phyloP scores from a whole-genome alignment of 1,284 basidiomycete species.

The Xerocomus nothofagi region DNA sequence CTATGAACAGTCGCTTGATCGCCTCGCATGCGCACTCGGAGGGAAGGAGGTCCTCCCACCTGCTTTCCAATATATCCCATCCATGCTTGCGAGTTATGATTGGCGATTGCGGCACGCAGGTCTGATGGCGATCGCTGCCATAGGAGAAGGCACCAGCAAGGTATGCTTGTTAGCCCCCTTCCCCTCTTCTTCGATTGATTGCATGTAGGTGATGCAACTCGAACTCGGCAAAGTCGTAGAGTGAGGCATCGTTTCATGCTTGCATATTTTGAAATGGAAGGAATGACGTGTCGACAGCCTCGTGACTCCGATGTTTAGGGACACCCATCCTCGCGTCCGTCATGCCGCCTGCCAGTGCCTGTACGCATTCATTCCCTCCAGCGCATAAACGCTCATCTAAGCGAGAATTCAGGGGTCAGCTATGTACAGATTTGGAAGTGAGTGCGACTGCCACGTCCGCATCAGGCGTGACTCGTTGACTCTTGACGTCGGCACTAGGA shows the following conservation, averaged over 20 bases:
- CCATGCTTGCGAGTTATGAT: slow-evolving; percentile 74
- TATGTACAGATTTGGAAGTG: slow-evolving; percentile 83
- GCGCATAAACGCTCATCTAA: slow-evolving; percentile 2
- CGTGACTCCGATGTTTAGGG: slow-evolving; percentile 72
- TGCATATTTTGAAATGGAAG: not conserved
- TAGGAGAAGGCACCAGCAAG: slow-evolving; percentile 74
- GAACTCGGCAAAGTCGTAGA: slow-evolving; percentile 76
- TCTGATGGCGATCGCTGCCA: slow-evolving; percentile 76
- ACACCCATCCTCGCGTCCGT: slow-evolving; percentile 78
- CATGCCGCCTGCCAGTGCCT: slow-evolving; percentile 87
- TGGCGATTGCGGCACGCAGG: slow-evolving; percentile 83
- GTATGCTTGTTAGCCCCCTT: slow-evolving; percentile 29
- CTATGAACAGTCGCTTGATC: slow-evolving; percentile 77
- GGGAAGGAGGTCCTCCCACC: slow-evolving; percentile 70
- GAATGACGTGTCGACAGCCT: slow-evolving; percentile 44
- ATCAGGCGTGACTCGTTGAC: not conserved
- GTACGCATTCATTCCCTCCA: slow-evolving; percentile 38
- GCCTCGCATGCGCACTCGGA: slow-evolving; percentile 73
- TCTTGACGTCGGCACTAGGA: slow-evolving; percentile 44
- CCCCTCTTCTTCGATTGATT: not conserved
- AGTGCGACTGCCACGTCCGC: slow-evolving; percentile 7
- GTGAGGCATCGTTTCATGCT: slow-evolving; percentile 34
- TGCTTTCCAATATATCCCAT: slow-evolving; percentile 77
- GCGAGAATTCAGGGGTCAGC: slow-evolving; percentile 58
- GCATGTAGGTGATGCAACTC: slow-evolving; percentile 62